Evolutionary conservation across 1,284 basidiomycete species (phyloP), one percentile per base, ranked within the genome.

Genomic region (Golubevia pallescens): DNA sequence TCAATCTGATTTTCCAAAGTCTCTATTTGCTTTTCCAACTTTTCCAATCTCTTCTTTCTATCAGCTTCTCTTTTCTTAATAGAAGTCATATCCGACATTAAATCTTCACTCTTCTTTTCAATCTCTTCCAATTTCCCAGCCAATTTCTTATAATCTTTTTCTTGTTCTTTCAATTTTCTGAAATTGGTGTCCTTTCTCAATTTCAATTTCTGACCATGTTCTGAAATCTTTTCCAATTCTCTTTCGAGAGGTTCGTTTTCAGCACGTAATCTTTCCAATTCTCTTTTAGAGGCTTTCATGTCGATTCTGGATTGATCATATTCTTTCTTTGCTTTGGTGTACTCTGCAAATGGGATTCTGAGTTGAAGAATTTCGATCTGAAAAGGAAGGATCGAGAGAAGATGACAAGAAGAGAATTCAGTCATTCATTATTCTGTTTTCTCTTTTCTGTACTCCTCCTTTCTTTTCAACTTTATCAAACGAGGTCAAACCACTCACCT

Each of bases 261-360:
- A 13, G 51, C 1, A n/a, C 56, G n/a, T 8, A 57, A 34, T 23
- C 21, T 24, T 14, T 60, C 34, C 52, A 65, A 57, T 4, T 58
- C 32, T 13, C 32, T 57, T 60, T 63, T 74, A n/a, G 58, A 58
- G 10, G 28, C 55, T 24, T 68, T 64, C 10, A 58, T 64, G 23
- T 58, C 53, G 4, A 58, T 21, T 13, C 57, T 65, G 13, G 61
- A 64, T 14, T 67, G 65, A 52, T 60, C 48, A 60, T 79, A 69
- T 6, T 63, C 58, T 3, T 32, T 62, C 60, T 74, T 75, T 21
- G 70, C 72, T 16, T 67, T 61, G 61, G 65, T 67, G 71, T 80
- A 84, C 54, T 77, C 59, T 51, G 74, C 77, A 60, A 75, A 73
- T 32, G 70, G 75, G 16, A 84, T 66, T 63, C 69, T 73, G 58